Conservation (phyloP, 768 basidiomycete species). For the Leucocoprinus leucothites region DNA sequence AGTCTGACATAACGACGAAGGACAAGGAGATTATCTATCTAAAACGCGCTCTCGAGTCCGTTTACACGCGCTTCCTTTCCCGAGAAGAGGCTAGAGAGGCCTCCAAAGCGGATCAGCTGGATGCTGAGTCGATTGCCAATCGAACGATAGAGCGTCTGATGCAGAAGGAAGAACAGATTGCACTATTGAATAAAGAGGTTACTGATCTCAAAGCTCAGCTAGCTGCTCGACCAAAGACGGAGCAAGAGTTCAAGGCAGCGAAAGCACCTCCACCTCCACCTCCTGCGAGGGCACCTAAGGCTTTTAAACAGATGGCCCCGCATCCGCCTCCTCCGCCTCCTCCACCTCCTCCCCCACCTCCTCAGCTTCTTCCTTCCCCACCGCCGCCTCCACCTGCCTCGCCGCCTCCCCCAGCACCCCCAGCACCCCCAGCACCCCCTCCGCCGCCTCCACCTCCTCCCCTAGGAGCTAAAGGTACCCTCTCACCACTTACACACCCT, state of each 20-base stretch:
- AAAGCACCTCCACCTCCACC: slow-evolving; percentile 66
- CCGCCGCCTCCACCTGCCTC: slow-evolving; percentile 22
- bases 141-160: slow-evolving; percentile 67
- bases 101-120: slow-evolving; percentile 46
- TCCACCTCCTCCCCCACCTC: slow-evolving; percentile 20
- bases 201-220: slow-evolving; percentile 48
- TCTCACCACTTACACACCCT: no score
- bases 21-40: slow-evolving; percentile 76
- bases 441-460: slow-evolving; percentile 36
- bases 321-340: slow-evolving; percentile 1
- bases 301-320: neutral
- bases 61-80: slow-evolving; percentile 74
- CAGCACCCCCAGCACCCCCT: slow-evolving; percentile 21
- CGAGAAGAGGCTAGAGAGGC: slow-evolving; percentile 50
- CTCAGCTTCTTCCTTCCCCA: slow-evolving; percentile 18
- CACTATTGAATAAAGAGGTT: slow-evolving; percentile 46
- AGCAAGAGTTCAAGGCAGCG: slow-evolving; percentile 69
- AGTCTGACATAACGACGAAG: slow-evolving; percentile 42
- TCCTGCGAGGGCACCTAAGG: slow-evolving; percentile 18
- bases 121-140: slow-evolving; percentile 67
- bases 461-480: no score
- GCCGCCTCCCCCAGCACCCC: slow-evolving; percentile 18
- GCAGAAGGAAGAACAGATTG: slow-evolving; percentile 67
- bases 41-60: slow-evolving; percentile 84
- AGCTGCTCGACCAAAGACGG: slow-evolving; percentile 51